Percentiles rank a stretch among this genome's conserved stretches.
These are phyloP conservation scores for Protomyces inundatus DNA, from an alignment of 1,139 yeast species.

Conservation along the genomic window DNA sequence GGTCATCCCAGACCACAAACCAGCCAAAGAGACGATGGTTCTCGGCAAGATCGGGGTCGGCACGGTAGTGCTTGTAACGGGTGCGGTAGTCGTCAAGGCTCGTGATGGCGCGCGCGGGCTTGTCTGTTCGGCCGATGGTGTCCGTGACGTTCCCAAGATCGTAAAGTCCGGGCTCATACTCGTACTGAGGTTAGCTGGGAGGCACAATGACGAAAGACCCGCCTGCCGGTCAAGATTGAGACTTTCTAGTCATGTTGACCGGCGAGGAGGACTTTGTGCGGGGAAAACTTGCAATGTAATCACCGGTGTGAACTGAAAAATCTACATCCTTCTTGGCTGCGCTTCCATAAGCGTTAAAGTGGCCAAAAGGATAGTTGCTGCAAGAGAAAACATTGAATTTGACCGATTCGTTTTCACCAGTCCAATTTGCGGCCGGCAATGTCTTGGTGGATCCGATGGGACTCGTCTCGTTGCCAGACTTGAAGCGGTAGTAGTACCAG, in stretches of 20 bases:
- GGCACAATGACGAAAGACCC: too few species aligned
- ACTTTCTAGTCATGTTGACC: too few species aligned
- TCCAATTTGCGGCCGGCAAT: not conserved
- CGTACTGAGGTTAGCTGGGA: not conserved
- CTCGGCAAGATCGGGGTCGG: conserved; percentile 2
- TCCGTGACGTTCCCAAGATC: conserved; percentile 1
- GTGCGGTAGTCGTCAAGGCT: conserved; percentile 4
- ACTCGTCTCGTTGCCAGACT: not conserved
- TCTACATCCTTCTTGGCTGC: conserved; percentile 5
- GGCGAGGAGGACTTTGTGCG: too few species aligned
- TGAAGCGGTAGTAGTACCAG: conserved; percentile 9
- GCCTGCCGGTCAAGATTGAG: too few species aligned
- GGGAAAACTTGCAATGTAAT: not conserved
- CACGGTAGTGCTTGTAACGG: conserved; percentile 1
- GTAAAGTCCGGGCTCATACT: conserved; percentile 5
- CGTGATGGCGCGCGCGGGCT: not conserved
- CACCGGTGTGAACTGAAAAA: conserved; percentile 3
- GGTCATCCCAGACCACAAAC: conserved; percentile 7
- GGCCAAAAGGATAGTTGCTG: conserved; percentile 8
- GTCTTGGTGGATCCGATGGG: conserved; percentile 11
- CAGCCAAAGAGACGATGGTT: not conserved
- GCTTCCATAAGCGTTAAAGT: conserved; percentile 9
- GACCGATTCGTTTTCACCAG: not conserved
- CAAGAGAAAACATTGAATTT: conserved; percentile 3
- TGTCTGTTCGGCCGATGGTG: not conserved